These are phyloP conservation scores for Tritrichomonas musculus DNA, from an alignment of 208 protist species.

Conservation along the genomic window DNA sequence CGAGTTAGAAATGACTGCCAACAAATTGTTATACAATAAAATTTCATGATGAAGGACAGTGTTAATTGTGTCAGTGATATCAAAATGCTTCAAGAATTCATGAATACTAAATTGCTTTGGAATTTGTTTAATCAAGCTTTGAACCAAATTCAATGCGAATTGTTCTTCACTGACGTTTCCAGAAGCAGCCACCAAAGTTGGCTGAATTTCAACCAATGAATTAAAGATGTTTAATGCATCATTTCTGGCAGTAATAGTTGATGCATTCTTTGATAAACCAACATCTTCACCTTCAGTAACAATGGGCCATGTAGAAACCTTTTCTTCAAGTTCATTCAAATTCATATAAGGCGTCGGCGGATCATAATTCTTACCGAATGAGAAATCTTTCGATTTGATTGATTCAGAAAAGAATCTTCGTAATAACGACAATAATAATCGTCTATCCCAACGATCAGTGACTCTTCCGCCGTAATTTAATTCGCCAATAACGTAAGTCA, in stretches of 20 bases:
- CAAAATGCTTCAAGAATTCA: neutral
- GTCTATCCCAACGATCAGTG: slow-evolving; percentile 92
- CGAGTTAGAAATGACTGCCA: slow-evolving; percentile 69
- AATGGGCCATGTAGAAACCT: neutral
- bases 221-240: neutral
- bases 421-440: slow-evolving; percentile 86
- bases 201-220: neutral
- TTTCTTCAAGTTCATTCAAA: neutral
- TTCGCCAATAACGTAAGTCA: slow-evolving; percentile 96
- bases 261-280: neutral
- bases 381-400: neutral
- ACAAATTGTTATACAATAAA: slow-evolving; percentile 66
- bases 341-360: neutral
- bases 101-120: neutral
- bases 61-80: slow-evolving; percentile 55
- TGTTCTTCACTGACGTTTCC: neutral
- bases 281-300: slow-evolving; percentile 11
- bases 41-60: slow-evolving; percentile 83
- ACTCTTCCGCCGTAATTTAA: slow-evolving; percentile 99
- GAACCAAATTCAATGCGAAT: neutral
- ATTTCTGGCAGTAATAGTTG: slow-evolving; percentile 15
- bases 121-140: neutral
- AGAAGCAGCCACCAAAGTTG: neutral
- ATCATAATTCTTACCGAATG: neutral
- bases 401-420: slow-evolving; percentile 18